Evolutionary conservation across 495 filamentous ascomycete genomes (phyloP).

Genomic region (Penicillium robsamsonii): DNA sequence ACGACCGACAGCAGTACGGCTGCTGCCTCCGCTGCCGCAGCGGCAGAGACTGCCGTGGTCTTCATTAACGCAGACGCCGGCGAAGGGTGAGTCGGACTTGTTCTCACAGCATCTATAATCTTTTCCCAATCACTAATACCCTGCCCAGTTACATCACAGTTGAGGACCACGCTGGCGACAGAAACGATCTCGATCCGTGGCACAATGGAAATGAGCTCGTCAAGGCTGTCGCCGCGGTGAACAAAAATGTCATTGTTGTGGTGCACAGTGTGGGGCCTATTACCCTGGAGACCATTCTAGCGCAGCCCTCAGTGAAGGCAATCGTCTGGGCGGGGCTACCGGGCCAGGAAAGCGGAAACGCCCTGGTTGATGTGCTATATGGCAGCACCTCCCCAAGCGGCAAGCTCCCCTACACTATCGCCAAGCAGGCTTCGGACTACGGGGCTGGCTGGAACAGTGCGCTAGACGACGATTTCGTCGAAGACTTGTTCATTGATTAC

Average conservation of each 20-base stretch:
- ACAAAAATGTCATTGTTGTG: slow-evolving; percentile 82
- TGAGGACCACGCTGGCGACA: slow-evolving; percentile 57
- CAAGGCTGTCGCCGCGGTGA: slow-evolving; percentile 49
- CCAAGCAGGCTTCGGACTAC: slow-evolving; percentile 61
- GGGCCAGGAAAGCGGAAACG: slow-evolving; percentile 58
- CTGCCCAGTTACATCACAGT: slow-evolving; percentile 54
- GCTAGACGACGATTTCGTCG: slow-evolving; percentile 58
- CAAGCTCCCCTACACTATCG: slow-evolving; percentile 70
- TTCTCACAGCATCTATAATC: background rate
- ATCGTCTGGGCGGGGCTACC: slow-evolving; percentile 58
- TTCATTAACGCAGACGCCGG: slow-evolving; percentile 66
- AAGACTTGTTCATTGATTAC: slow-evolving; percentile 68
- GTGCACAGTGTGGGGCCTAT: slow-evolving; percentile 61
- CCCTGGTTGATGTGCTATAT: slow-evolving; percentile 58
- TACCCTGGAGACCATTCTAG: slow-evolving; percentile 41
- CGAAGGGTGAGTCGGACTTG: slow-evolving; percentile 50
- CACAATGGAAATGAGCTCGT: slow-evolving; percentile 31
- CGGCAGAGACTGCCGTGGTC: slow-evolving; percentile 60
- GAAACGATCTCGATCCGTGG: slow-evolving; percentile 49
- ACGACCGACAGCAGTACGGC: slow-evolving; percentile 50
- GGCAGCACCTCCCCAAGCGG: slow-evolving; percentile 59
- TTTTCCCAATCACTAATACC: background rate
- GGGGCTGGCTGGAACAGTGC: slow-evolving; percentile 50
- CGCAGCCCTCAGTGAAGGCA: slow-evolving; percentile 58
- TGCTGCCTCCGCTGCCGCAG: slow-evolving; percentile 48